A percentile compares a stretch with the other conserved stretches of the same genome.
Conservation (phyloP, 1,139 yeast genomes). For the Suhomyces chickasaworum region DNA sequence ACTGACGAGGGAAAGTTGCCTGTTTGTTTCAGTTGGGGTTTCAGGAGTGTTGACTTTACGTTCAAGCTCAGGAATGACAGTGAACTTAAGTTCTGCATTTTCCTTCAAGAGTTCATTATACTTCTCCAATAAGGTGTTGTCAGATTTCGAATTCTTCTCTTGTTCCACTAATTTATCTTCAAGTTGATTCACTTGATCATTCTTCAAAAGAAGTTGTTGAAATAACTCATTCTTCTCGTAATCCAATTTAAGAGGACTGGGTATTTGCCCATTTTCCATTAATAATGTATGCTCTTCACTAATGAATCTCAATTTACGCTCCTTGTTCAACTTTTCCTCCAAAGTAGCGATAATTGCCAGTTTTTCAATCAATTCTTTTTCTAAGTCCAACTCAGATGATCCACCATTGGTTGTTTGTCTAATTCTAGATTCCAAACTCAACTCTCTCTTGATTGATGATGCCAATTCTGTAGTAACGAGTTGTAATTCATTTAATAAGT, state of each 20-base stretch:
- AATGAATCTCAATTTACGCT: conserved; percentile 62
- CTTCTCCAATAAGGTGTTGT: conserved; percentile 33
- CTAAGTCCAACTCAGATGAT: conserved; percentile 14
- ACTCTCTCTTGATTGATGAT: conserved; percentile 67
- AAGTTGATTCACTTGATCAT: conserved; percentile 47
- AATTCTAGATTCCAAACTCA: conserved; percentile 54
- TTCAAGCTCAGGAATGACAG: conserved; percentile 46
- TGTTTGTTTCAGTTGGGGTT: conserved; percentile 19
- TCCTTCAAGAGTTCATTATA: conserved; percentile 44
- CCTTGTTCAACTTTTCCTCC: conserved; percentile 61
- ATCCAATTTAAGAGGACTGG: conserved; percentile 58
- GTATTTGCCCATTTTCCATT: conserved; percentile 54
- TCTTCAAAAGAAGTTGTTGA: conserved; percentile 48
- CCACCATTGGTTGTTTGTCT: conserved; percentile 16
- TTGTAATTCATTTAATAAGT: conserved; percentile 62
- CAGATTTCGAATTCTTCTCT: conserved; percentile 22
- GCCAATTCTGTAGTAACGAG: conserved; percentile 72
- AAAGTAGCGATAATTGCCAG: conserved; percentile 49
- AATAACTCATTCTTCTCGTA: conserved; percentile 58
- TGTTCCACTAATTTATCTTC: conserved; percentile 44
- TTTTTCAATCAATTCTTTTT: conserved; percentile 41
- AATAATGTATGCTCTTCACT: conserved; percentile 70
- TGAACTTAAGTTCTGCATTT: conserved; percentile 45
- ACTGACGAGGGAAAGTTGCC: conserved; percentile 26
- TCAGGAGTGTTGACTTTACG: conserved; percentile 21